Evolutionary conservation across 208 protist genomes (phyloP).

Genomic region (Acanthamoeba triangularis): DNA sequence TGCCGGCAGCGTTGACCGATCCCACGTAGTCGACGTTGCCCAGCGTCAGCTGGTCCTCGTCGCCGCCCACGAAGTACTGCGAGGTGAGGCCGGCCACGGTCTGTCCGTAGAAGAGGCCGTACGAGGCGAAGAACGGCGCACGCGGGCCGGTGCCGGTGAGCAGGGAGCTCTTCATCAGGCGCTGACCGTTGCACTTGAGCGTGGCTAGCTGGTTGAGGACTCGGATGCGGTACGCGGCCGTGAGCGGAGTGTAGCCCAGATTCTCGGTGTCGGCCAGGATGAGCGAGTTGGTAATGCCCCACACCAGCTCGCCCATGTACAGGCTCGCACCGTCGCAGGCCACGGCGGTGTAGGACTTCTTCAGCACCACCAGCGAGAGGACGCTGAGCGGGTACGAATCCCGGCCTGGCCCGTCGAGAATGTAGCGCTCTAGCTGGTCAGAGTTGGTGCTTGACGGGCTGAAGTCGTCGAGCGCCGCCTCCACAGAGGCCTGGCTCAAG

Average conservation of each 20-base stretch:
- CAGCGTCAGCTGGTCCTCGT: neutral
- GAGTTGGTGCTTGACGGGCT: neutral
- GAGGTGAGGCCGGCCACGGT: neutral
- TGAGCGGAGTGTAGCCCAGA: neutral
- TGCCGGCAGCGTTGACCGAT: neutral
- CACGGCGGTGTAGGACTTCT: neutral
- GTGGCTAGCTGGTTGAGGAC: slow-evolving; percentile 4
- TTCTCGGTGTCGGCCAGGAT: neutral
- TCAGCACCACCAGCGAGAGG: neutral
- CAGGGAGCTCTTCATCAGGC: neutral
- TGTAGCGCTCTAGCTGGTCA: neutral
- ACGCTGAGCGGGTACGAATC: slow-evolving; percentile 4
- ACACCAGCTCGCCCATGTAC: neutral
- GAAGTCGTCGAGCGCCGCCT: neutral
- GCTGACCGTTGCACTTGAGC: neutral
- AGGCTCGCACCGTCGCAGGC: neutral
- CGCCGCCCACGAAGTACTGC: neutral
- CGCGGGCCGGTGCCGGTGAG: neutral
- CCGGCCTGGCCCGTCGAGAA: neutral
- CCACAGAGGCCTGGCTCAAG: neutral
- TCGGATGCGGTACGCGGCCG: neutral
- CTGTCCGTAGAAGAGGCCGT: neutral
- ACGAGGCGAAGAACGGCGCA: neutral
- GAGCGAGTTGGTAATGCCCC: slow-evolving; percentile 2
- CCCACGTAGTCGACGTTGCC: slow-evolving; percentile 29